A percentile compares a stretch with the other conserved stretches of the same genome.
phyloP scores from a whole-genome alignment of 179 eudicot genomes.

The Heliamphora pulchella region DNA sequence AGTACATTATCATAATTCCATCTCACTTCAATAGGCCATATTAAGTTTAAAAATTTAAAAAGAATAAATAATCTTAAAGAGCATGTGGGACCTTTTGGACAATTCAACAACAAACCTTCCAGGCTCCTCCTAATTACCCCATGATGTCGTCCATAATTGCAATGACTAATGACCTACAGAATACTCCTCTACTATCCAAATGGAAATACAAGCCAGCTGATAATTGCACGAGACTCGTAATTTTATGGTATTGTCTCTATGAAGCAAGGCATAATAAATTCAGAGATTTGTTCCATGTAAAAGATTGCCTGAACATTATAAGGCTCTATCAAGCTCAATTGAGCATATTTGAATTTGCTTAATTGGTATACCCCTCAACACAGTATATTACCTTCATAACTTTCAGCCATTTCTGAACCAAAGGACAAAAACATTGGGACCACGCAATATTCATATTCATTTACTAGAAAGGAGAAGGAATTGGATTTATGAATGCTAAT shows the following conservation, averaged over 20 bases:
- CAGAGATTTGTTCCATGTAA: background rate
- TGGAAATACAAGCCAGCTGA: background rate
- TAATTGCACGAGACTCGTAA: background rate
- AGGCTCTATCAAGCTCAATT: background rate
- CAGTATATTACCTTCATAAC: background rate
- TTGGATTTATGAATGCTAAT: background rate
- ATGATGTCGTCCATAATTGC: background rate
- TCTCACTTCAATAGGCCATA: background rate
- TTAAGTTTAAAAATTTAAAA: background rate
- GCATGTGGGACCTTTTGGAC: background rate
- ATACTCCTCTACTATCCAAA: background rate
- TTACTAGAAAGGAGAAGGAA: conserved; percentile 1
- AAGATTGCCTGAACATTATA: background rate
- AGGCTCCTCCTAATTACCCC: background rate
- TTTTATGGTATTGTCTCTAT: background rate
- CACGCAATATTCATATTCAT: background rate
- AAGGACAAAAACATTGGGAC: background rate
- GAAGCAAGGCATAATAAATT: background rate
- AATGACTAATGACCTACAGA: background rate
- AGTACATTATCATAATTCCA: background rate
- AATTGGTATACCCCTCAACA: background rate
- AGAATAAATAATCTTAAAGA: background rate
- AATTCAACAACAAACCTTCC: background rate
- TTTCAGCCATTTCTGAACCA: background rate
- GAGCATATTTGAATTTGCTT: background rate